Base-by-base conservation (phyloP, 164 flowering plant genomes). In the Chloranthus sessilifolius region DNA sequence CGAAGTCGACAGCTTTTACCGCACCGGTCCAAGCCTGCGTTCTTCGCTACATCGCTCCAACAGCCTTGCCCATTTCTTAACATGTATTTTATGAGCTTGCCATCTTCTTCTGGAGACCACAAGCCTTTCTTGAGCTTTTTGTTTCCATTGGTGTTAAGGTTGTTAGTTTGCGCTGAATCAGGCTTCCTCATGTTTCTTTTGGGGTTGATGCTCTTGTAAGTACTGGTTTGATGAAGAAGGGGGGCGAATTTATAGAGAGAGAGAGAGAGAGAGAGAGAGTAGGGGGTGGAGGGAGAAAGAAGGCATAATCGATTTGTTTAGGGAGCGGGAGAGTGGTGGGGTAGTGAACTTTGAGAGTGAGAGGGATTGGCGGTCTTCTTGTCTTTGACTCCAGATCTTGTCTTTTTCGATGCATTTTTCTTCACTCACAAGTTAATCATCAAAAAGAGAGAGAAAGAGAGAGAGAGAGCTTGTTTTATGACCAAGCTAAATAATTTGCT, bases 91-190 rank as follows among this genome's bases (percentile, higher is more conserved):
- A 80, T 69, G 1, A 82, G 76, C 70, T 78, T 80, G 46, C 80
- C 90, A 40, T 82, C 90, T 54, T 80, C 85, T 53, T 82, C 90
- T 0, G 90, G 85, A 2, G 90, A 82, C 90, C 90, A 82, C 43
- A 82, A 56, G 0, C 90, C 90, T 47, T 80, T 82, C 47, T 80
- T 64, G 3, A 80, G 64, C 70, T 79, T 78, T 25, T 47, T 64
- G 14, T 28, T 56, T 7, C 8, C 31, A 17, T 17, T 24, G 21
- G 25, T 36, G 23, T 36, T 44, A 41, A 10, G 9, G 17, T 41
- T 40, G 4, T n/a, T 10, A 55, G 19, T 55, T 48, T 64, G 65
- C 12, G 56, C 65, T 41, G 47, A 52, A 42, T 76, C 72, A 9
- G 75, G 75, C 71, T 61, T 79, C 61, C 74, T 75, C 81, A 74